Percentiles rank a stretch among this genome's conserved stretches.
phyloP scores from a whole-genome alignment of 768 basidiomycete species.

The Pulveroboletus sp. region DNA sequence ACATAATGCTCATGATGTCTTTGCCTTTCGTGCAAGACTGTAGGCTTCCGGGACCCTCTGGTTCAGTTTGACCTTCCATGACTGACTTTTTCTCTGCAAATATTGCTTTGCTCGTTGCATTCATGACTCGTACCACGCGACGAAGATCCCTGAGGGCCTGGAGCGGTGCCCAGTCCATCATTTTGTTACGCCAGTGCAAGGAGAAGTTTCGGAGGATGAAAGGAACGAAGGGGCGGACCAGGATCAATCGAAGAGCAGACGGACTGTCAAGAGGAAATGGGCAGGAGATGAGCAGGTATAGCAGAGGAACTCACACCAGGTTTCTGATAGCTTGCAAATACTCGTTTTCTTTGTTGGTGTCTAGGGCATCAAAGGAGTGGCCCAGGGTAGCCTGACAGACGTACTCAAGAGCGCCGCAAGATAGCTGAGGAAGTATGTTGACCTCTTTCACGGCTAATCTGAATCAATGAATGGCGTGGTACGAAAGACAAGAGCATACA shows the following conservation, averaged over 20 bases:
- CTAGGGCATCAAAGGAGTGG: slow-evolving; percentile 30
- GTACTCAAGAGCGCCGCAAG: slow-evolving; percentile 35
- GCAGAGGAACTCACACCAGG: slow-evolving; percentile 26
- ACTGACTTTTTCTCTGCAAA: slow-evolving; percentile 29
- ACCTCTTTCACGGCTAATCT: slow-evolving; percentile 28
- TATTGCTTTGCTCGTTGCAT: slow-evolving; percentile 25
- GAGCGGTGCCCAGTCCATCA: slow-evolving; percentile 33
- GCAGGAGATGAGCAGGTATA: background rate
- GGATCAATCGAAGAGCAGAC: slow-evolving; percentile 20
- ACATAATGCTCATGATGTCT: slow-evolving; percentile 40
- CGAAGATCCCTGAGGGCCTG: slow-evolving; percentile 26
- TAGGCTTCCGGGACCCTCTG: slow-evolving; percentile 7
- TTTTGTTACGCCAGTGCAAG: slow-evolving; percentile 29
- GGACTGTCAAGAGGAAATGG: slow-evolving; percentile 17
- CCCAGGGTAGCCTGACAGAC: slow-evolving; percentile 34
- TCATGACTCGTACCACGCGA: slow-evolving; percentile 28
- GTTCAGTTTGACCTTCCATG: slow-evolving; percentile 11
- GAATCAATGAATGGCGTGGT: background rate
- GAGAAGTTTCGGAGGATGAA: slow-evolving; percentile 29
- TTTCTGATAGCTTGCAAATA: slow-evolving; percentile 29
- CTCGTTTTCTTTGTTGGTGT: slow-evolving; percentile 21
- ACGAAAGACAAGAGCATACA: slow-evolving; percentile 13
- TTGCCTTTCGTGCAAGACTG: slow-evolving; percentile 20
- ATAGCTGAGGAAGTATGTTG: slow-evolving; percentile 33
- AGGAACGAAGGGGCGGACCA: slow-evolving; percentile 33